Evolutionary conservation across 495 filamentous ascomycete genomes (phyloP).

Genomic region (Penicillium macrosclerotiorum): DNA sequence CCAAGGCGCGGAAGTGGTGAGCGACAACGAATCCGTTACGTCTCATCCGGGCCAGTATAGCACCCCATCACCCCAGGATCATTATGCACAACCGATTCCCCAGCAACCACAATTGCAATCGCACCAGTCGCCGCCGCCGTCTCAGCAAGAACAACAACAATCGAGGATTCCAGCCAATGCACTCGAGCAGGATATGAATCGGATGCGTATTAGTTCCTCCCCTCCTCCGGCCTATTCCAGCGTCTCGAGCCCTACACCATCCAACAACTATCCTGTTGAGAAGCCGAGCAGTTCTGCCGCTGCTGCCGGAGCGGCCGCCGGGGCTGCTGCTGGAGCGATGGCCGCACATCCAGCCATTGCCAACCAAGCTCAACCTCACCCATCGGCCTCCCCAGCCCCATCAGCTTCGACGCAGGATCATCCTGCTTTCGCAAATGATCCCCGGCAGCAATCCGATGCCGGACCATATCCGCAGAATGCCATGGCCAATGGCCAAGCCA

Average conservation of each 20-base stretch:
- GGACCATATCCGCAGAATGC: constrained; percentile 38
- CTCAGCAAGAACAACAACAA: constrained; percentile 29
- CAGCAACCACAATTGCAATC: constrained; percentile 15
- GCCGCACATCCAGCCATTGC: constrained; percentile 26
- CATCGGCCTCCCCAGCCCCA: constrained; percentile 26
- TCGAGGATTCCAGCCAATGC: constrained; percentile 50
- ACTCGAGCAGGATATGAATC: constrained; percentile 82
- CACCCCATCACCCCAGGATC: constrained; percentile 22
- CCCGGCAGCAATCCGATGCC: constrained; percentile 43
- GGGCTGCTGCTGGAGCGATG: constrained; percentile 18
- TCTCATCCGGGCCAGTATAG: constrained; percentile 34
- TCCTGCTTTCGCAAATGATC: constrained; percentile 86
- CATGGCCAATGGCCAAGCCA: constrained; percentile 39
- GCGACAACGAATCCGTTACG: constrained; percentile 25
- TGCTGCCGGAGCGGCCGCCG: constrained; percentile 17
- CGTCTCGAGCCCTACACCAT: constrained; percentile 53
- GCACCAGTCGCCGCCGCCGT: constrained; percentile 2
- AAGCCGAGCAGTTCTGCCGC: constrained; percentile 54
- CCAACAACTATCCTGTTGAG: constrained; percentile 73
- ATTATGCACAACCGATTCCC: constrained; percentile 18
- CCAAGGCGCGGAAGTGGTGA: constrained; percentile 69
- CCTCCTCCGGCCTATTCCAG: constrained; percentile 93
- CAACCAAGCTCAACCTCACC: constrained; percentile 33
- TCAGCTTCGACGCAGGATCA: constrained; percentile 58
- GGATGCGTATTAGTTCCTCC: constrained; percentile 78